These are phyloP conservation scores for Rhododendron mucronatum DNA, from an alignment of 148 eudicot species.

Conservation along the genomic window DNA sequence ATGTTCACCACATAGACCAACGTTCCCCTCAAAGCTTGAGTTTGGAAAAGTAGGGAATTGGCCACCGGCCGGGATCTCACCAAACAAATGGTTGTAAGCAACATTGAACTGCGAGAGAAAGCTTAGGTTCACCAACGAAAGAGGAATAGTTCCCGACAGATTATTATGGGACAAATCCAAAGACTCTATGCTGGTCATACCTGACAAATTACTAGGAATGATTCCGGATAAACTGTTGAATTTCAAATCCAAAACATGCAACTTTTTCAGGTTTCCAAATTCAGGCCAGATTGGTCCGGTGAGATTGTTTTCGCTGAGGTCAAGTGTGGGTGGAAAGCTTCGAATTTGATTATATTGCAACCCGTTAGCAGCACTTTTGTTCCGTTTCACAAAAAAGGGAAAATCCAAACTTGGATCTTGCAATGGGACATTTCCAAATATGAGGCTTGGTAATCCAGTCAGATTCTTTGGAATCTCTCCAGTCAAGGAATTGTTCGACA, in stretches of 20 bases:
- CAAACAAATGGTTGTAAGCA: conserved; percentile 26
- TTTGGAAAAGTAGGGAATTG: conserved; percentile 31
- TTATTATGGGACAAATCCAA: conserved; percentile 32
- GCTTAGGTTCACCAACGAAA: conserved; percentile 18
- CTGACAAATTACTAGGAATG: conserved; percentile 26
- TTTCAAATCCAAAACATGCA: conserved; percentile 24
- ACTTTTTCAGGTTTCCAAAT: conserved; percentile 28
- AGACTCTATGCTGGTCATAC: conserved; percentile 23
- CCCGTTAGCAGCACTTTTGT: conserved; percentile 10
- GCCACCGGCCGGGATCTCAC: conserved; percentile 24
- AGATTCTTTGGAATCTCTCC: conserved; percentile 28
- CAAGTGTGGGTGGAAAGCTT: conserved; percentile 31
- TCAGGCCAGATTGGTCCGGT: conserved; percentile 30
- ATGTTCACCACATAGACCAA: conserved; percentile 35
- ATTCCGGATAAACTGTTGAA: conserved; percentile 22
- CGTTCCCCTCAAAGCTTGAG: conserved; percentile 34
- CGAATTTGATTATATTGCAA: conserved; percentile 22
- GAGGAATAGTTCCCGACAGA: conserved; percentile 26
- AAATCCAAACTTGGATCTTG: conserved; percentile 16
- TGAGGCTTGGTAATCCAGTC: conserved; percentile 16
- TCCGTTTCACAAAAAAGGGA: conserved; percentile 19
- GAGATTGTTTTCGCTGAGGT: conserved; percentile 19
- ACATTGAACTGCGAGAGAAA: conserved; percentile 27
- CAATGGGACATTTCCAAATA: conserved; percentile 8
- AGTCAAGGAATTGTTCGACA: conserved; percentile 24